Conservation (phyloP, 306 rosid genomes). For the Medicago arabica region DNA sequence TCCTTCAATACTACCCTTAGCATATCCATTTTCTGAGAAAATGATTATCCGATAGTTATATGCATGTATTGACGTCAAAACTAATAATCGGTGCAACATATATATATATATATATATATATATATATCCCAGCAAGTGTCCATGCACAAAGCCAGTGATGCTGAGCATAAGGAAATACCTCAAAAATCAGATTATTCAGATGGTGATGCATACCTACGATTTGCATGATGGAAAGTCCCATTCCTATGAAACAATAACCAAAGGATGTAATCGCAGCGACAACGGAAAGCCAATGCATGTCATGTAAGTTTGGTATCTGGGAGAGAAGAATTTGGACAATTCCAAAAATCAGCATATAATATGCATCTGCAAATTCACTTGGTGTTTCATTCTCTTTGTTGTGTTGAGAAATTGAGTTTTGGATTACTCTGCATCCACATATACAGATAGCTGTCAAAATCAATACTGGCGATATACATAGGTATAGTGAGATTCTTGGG, state of each 20-base stretch:
- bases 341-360: conserved; percentile 68
- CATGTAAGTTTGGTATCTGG: conserved; percentile 75
- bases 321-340: conserved; percentile 63
- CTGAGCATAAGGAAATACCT: conserved; percentile 17
- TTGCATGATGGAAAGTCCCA: conserved; percentile 59
- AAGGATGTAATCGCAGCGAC: conserved; percentile 80
- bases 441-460: conserved; percentile 24
- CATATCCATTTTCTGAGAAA: conserved; percentile 67
- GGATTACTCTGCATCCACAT: conserved; percentile 54
- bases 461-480: conserved; percentile 3
- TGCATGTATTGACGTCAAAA: neutral
- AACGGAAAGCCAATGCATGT: conserved; percentile 73
- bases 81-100: conserved; percentile 11
- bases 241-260: conserved; percentile 66
- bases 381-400: conserved; percentile 34
- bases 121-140: conserved; percentile 1
- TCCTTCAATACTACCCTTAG: conserved; percentile 67
- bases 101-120: no score
- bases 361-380: conserved; percentile 45
- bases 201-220: conserved; percentile 45
- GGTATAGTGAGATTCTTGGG: neutral
- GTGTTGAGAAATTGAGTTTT: conserved; percentile 52
- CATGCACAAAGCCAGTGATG: conserved; percentile 32
- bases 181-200: neutral
- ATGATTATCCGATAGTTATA: conserved; percentile 28